phyloP scores from a whole-genome alignment of 2,329 filamentous ascomycete genomes.

The Paramyrothecium roridum region DNA sequence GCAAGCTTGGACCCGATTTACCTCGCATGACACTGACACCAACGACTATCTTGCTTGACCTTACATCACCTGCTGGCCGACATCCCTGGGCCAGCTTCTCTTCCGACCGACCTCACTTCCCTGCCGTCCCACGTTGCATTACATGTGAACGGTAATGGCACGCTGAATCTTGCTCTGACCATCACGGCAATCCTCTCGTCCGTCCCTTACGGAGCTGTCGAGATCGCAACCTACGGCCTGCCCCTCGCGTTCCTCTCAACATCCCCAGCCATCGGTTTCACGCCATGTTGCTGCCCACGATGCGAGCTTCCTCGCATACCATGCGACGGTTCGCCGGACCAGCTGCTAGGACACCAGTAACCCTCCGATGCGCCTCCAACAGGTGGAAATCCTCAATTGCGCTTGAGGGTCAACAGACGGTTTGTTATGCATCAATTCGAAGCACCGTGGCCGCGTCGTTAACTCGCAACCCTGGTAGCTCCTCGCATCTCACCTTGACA shows the following conservation, averaged over 20 bases:
- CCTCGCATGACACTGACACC: not conserved
- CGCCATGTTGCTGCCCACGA: conserved; percentile 44
- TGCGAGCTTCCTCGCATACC: conserved; percentile 47
- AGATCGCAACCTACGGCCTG: not conserved
- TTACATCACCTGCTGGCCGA: not conserved
- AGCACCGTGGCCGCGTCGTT: not conserved
- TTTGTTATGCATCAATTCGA: conserved; percentile 24
- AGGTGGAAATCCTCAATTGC: conserved; percentile 43
- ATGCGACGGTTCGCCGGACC: conserved; percentile 38
- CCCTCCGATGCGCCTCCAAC: conserved; percentile 20
- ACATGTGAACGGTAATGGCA: too few species aligned
- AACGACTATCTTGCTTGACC: not conserved
- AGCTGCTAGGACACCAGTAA: conserved; percentile 14
- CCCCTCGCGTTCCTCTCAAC: conserved; percentile 2
- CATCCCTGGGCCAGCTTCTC: too few species aligned
- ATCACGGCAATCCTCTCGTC: too few species aligned
- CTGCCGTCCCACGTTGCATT: too few species aligned
- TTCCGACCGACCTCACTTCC: too few species aligned
- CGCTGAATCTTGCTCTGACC: too few species aligned
- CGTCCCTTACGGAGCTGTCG: too few species aligned
- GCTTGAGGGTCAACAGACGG: conserved; percentile 58
- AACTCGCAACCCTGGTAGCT: conserved; percentile 53
- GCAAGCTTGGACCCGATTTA: not conserved
- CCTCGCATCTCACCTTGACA: conserved; percentile 72
- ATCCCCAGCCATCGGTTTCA: conserved; percentile 5